Evolutionary conservation across 2,329 filamentous ascomycete species (phyloP).

Genomic region (Cercospora berteroae): DNA sequence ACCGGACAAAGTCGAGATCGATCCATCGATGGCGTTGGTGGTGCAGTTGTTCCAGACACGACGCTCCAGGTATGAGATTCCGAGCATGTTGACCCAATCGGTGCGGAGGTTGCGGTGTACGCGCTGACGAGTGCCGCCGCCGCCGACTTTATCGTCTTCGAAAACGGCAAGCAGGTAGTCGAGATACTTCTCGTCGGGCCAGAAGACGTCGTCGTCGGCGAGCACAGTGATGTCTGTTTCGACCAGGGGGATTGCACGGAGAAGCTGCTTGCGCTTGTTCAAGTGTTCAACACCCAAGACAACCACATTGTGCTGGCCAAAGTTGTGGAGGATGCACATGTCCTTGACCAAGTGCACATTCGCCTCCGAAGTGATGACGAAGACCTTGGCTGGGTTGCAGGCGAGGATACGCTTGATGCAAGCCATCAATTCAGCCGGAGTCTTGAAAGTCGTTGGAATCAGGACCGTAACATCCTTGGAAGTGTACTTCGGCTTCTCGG

Average conservation of each 20-base stretch:
- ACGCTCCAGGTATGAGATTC: constrained; percentile 58
- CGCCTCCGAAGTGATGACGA: constrained; percentile 32
- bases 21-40: constrained; percentile 58
- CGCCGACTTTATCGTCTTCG: constrained; percentile 50
- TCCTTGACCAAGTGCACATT: constrained; percentile 28
- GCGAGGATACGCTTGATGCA: constrained; percentile 32
- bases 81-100: constrained; percentile 54
- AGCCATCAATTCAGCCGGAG: constrained; percentile 30
- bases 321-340: constrained; percentile 10
- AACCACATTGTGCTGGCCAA: constrained; percentile 20
- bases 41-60: constrained; percentile 62
- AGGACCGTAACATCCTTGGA: constrained; percentile 35
- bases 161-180: constrained; percentile 40
- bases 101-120: constrained; percentile 44
- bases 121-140: constrained; percentile 58
- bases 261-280: constrained; percentile 39
- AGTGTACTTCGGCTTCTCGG: constrained; percentile 29
- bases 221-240: constrained; percentile 34
- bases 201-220: constrained; percentile 41
- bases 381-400: constrained; percentile 29
- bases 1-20: constrained; percentile 59
- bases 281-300: constrained; percentile 37
- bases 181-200: constrained; percentile 32
- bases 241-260: constrained; percentile 33
- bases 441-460: constrained; percentile 38